A percentile compares a stretch with the other conserved stretches of the same genome.
phyloP scores from a whole-genome alignment of 129 eudicot species.

The Dittrichia graveolens region DNA sequence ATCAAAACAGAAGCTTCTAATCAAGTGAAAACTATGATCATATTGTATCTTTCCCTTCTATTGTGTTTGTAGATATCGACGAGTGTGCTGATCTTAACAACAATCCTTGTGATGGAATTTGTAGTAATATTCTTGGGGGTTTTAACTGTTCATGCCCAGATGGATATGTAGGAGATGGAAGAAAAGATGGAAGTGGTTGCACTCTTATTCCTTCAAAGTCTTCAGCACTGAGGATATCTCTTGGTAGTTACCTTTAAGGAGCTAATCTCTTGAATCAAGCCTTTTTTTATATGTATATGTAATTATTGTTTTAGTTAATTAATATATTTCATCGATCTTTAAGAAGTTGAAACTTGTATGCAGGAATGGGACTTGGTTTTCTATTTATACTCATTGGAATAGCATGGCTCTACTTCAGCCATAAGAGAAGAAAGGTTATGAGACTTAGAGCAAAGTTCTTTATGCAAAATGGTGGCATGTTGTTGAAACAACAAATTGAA shows the following conservation, averaged over 20 bases:
- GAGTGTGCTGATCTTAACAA: slow-evolving; percentile 36
- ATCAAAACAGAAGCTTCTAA: too few relatives aligned
- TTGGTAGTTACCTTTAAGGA: slow-evolving; percentile 19
- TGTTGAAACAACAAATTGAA: slow-evolving; percentile 9
- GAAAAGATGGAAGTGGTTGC: slow-evolving; percentile 35
- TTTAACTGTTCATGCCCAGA: slow-evolving; percentile 43
- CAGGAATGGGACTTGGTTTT: slow-evolving; percentile 39
- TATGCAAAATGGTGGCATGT: slow-evolving; percentile 38
- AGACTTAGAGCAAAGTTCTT: slow-evolving; percentile 35
- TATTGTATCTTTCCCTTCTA: too few relatives aligned
- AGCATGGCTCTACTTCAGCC: slow-evolving; percentile 27
- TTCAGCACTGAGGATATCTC: slow-evolving; percentile 20
- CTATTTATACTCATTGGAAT: slow-evolving; percentile 25
- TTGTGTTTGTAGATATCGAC: slow-evolving; percentile 21
- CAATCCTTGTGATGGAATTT: slow-evolving; percentile 25
- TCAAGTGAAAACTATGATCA: too few relatives aligned
- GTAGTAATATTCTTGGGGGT: slow-evolving; percentile 38
- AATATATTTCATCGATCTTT: too few relatives aligned
- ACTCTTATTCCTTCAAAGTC: not conserved
- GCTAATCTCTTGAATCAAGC: not conserved
- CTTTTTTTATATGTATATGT: too few relatives aligned
- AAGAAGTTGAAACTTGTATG: not conserved
- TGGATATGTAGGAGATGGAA: slow-evolving; percentile 42
- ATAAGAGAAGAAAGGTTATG: slow-evolving; percentile 30
- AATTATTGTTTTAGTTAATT: too few relatives aligned